Base-by-base conservation (phyloP, 2,329 filamentous ascomycete genomes). In the Trichoderma sp. region DNA sequence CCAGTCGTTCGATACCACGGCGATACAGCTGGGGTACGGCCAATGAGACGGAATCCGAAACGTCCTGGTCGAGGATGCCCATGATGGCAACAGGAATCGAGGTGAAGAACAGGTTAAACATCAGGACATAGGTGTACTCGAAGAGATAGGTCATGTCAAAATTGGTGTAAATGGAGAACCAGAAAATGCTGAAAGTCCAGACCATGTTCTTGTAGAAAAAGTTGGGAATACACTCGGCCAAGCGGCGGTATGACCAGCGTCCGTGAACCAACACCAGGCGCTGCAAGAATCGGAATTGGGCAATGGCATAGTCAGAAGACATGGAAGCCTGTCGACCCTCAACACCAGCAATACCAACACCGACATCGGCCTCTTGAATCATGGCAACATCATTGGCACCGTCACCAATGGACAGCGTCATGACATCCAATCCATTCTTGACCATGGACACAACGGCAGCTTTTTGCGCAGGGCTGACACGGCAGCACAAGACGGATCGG, bases 201-300 rank as follows among this genome's bases (percentile, higher is more conserved):
- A 98, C 93, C 85, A 99, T 93, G 87, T 98, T 99, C 93, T 99
- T 99, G 91, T 98, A 99, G 88, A 99, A 99, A 89, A 99, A 99
- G 84, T 99, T 99, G 83, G 95, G 95, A 81, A 97, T 98, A 64
- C 93, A 94, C 86, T 99, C 97, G 35, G 93, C 95, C 83, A 99
- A 87, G 80, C 97, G 92, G 71, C 96, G 91, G 86, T 99, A 99
- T n/a, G 95, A 98, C 94, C 95, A 98, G 75, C 95, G 91, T 75
- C 95, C 95, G 82, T 98, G 95, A 5, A 98, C 95, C 24, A 98
- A 89, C 35, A 98, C 90, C 76, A 98, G 88, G 73, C 95, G 89
- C 80, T 95, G 93, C 69, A 98, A 87, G 86, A 94, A 98, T 56
- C 95, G 91, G 87, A 98, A 98, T 84, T 98, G 95, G 1, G 94